Evolutionary conservation across 2,329 filamentous ascomycete species (phyloP), one percentile per base, ranked within the genome.

Genomic region (Zalaria obscura): DNA sequence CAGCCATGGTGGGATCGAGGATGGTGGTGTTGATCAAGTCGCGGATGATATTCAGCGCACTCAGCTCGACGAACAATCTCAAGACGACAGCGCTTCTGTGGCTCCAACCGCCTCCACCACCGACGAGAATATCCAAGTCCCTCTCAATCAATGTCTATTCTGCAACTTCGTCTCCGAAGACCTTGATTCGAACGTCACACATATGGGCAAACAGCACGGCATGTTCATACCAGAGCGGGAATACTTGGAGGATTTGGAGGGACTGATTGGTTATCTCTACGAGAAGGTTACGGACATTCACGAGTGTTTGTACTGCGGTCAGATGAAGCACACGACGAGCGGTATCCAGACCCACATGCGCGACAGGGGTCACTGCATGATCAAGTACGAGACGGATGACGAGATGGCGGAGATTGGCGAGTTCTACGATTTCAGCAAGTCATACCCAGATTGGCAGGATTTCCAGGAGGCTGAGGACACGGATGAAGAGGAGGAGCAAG

Each of bases 281-380:
- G 72, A 79, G 48, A 93, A 87, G 51, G 80, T 98, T 34, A 74
- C 80, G 46, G 75, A 86, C 45, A 76, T 80, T 47, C 78, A 86
- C 56, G 80, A 93, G 60, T 98, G 91, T 59, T 62, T 98, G 37
- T 87, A 80, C 57, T 98, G 91, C 58, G 80, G 83, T 57, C 93
- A 91, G 61, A 62, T 80, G 35, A 84, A 91, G 57, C 76, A 80
- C 47, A 88, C 80, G 8, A 71, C 82, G 0, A 78, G 80, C 43
- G 89, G 84, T 11, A 77, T 88, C 26, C 88, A 95, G 57, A 95
- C 88, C 0, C 91, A 98, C 60, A 98, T 98, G 91, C 80, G 86
- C 36, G 91, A 98, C 59, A 89, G 87, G 58, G 83, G 86, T 1
- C 91, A 98, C 63, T 96, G 89, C 72, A 94, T 88, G 74, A 93